phyloP scores from a whole-genome alignment of 345 rosid species.

The Salix brachista region DNA sequence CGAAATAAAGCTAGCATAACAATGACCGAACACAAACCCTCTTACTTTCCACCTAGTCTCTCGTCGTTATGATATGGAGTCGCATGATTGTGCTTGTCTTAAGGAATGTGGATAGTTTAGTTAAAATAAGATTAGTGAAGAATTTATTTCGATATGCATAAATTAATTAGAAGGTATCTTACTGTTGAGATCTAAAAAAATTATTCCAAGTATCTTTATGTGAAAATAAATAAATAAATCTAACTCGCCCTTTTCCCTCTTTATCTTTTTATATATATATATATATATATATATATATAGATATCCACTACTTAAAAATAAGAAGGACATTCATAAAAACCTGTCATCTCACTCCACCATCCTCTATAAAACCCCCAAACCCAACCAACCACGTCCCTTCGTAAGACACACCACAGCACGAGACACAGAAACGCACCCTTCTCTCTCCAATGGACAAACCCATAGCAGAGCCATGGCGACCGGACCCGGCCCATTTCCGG shows the following conservation, averaged over 20 bases:
- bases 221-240: too few relatives aligned
- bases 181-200: too few relatives aligned
- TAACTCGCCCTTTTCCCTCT: background rate
- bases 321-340: background rate
- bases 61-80: too few relatives aligned
- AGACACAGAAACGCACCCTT: background rate
- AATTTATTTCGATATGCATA: too few relatives aligned
- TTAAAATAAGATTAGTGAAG: too few relatives aligned
- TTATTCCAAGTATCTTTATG: too few relatives aligned
- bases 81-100: too few relatives aligned
- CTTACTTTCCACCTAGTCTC: too few relatives aligned
- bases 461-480: conserved; percentile 54
- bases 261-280: background rate
- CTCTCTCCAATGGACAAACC: conserved; percentile 51
- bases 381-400: background rate
- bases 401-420: background rate
- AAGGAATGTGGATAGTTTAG: too few relatives aligned
- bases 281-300: background rate
- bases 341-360: background rate
- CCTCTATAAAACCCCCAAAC: conserved; percentile 22
- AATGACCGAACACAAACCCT: too few relatives aligned
- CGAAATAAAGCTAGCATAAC: too few relatives aligned
- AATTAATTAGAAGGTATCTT: too few relatives aligned
- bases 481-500: conserved; percentile 50
- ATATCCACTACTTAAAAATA: background rate